Base-by-base conservation (phyloP, 352 stramenopile species). In the Phytophthora foliorum region DNA sequence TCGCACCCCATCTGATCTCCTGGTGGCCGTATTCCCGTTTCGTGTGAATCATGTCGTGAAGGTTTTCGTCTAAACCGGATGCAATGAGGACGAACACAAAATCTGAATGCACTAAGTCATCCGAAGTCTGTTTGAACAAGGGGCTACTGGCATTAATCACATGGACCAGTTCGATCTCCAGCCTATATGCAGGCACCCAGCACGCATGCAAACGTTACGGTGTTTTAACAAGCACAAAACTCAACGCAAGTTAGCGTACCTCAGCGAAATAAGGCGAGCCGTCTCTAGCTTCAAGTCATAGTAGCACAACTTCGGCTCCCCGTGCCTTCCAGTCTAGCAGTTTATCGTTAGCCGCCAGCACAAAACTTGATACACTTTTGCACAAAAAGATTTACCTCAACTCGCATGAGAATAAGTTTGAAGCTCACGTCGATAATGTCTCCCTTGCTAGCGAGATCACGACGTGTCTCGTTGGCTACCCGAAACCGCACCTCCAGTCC, bases 321-420 rank as follows among this genome's bases (percentile, higher is more conserved):
- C 74, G 27, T 58, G 27, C 17, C 56, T 74, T 16, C 74, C 80
- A 24, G 61, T 68, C 80, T 90, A 59, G 1, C 5, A 64, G 44
- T 21, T 22, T 25, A 32, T 14, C 1, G n/a, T 49, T 22, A 49
- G 19, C 10, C 2, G 9, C 1, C 42, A 49, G 42, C 3, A 27
- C 42, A 16, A n/a, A 27, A 3, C 13, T 27, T 19, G n/a, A 16
- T 8, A 49, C 21, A 24, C 8, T 7, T 27, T 27, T 16, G 21
- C 19, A 49, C 0, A 11, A 29, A 51, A 13, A 14, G 45, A 31
- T 24, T 21, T 50, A 86, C 81, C 82, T 90, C 82, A 4, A 89
- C 70, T 14, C 80, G 78, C 78, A 90, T 88, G 16, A 90, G 55
- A 48, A 89, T 86, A 32, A 90, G 69, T 56, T 89, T 89, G 57